These are phyloP conservation scores for Fusarium concolor DNA, from an alignment of 2,329 filamentous ascomycete species.

Conservation along the genomic window DNA sequence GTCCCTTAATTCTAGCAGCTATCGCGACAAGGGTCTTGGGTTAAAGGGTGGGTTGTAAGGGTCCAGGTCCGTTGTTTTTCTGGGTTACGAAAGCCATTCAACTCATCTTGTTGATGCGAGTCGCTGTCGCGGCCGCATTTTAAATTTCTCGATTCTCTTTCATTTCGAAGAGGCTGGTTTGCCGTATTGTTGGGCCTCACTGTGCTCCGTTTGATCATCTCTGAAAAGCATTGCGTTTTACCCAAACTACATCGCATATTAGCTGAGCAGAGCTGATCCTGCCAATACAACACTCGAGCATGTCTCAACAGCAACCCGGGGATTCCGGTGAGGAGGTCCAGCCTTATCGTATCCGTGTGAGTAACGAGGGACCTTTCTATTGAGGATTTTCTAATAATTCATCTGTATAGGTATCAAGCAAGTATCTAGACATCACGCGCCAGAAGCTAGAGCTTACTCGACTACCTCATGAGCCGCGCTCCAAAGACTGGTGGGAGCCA, in stretches of 20 bases:
- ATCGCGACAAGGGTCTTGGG: slow-evolving; percentile 30
- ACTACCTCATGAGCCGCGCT: slow-evolving; percentile 69
- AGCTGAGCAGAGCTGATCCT: slow-evolving; percentile 7
- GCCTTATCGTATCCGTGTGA: slow-evolving; percentile 69
- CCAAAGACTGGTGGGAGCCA: slow-evolving; percentile 67
- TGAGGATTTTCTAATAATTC: slow-evolving; percentile 44
- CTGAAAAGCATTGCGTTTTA: neutral
- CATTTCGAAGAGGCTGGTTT: slow-evolving; percentile 13
- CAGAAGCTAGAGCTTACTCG: slow-evolving; percentile 75
- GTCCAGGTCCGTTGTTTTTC: slow-evolving; percentile 24
- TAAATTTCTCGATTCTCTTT: slow-evolving; percentile 26
- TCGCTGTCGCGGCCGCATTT: slow-evolving; percentile 18
- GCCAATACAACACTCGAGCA: slow-evolving; percentile 3
- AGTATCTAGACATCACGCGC: slow-evolving; percentile 74
- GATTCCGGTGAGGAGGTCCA: slow-evolving; percentile 58
- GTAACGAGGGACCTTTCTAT: slow-evolving; percentile 43
- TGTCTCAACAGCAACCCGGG: slow-evolving; percentile 39
- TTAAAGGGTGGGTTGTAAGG: slow-evolving; percentile 30
- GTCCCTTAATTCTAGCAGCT: slow-evolving; percentile 37
- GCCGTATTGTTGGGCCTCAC: neutral
- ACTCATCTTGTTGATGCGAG: slow-evolving; percentile 25
- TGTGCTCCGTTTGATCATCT: neutral
- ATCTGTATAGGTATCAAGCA: slow-evolving; percentile 67
- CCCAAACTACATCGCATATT: neutral
- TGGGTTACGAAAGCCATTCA: slow-evolving; percentile 10